Conservation (phyloP, 441 rosid species). For the Pelargonium myrrhifolium region DNA sequence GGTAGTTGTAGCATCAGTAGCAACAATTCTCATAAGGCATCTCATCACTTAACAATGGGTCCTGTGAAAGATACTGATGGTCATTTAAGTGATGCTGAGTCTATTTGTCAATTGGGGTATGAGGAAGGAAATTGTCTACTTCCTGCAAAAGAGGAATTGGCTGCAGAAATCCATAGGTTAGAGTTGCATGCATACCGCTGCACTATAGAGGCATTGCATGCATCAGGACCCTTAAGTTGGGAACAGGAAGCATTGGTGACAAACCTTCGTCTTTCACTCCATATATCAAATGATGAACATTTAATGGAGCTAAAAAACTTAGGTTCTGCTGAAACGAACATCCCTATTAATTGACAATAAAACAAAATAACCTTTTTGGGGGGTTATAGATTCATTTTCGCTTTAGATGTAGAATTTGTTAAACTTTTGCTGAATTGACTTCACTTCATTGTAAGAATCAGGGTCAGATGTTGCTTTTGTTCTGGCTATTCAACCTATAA, state of each 20-base stretch:
- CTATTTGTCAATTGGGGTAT: slow-evolving; percentile 28
- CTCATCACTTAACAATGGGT: slow-evolving; percentile 19
- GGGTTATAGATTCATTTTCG: slow-evolving; percentile 13
- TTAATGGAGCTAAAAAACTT: slow-evolving; percentile 51
- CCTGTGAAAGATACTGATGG: slow-evolving; percentile 26
- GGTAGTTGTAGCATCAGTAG: slow-evolving; percentile 40
- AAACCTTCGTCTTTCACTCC: slow-evolving; percentile 54
- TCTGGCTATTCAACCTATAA: slow-evolving; percentile 22
- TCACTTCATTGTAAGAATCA: slow-evolving; percentile 28
- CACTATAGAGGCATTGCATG: slow-evolving; percentile 56
- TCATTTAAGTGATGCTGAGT: slow-evolving; percentile 50
- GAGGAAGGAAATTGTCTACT: slow-evolving; percentile 26
- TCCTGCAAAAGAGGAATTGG: slow-evolving; percentile 27
- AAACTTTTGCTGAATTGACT: slow-evolving; percentile 14
- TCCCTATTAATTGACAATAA: slow-evolving; percentile 27
- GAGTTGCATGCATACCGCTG: slow-evolving; percentile 57
- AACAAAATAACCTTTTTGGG: slow-evolving; percentile 9
- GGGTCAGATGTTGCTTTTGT: slow-evolving; percentile 18
- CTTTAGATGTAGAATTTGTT: slow-evolving; percentile 26
- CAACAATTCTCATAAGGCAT: slow-evolving; percentile 21
- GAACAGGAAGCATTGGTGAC: slow-evolving; percentile 62
- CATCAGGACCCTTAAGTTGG: slow-evolving; percentile 60
- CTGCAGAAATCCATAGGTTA: slow-evolving; percentile 43
- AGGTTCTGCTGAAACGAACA: slow-evolving; percentile 34
- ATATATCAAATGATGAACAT: slow-evolving; percentile 66